Percentiles rank a stretch among this genome's conserved stretches.
Conservation (phyloP, 805 yeast species). For the Candida hispaniensis region DNA sequence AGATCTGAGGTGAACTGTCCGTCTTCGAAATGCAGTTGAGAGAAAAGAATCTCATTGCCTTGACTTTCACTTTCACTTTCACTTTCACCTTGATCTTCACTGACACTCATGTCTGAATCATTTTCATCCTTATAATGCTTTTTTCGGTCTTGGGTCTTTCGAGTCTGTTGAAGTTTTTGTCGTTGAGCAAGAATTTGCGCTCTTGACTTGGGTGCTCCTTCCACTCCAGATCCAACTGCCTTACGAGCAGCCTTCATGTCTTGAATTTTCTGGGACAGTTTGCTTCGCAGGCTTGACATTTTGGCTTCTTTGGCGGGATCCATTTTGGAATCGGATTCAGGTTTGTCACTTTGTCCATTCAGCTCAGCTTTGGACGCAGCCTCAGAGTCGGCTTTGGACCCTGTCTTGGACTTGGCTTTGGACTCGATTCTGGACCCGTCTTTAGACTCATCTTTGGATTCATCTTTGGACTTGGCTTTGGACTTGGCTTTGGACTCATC, state of each 20-base stretch:
- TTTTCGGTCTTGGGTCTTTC: slow-evolving; percentile 34
- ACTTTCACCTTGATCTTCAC: slow-evolving; percentile 33
- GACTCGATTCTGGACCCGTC: slow-evolving; percentile 20
- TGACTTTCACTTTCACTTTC: slow-evolving; percentile 30
- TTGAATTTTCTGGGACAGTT: slow-evolving; percentile 63
- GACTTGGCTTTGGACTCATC: background rate
- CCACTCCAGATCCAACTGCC: slow-evolving; percentile 75
- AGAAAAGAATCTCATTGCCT: slow-evolving; percentile 23
- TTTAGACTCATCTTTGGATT: slow-evolving; percentile 18
- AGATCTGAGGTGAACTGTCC: slow-evolving; percentile 71
- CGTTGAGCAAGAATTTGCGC: slow-evolving; percentile 68
- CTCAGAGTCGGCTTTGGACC: slow-evolving; percentile 14
- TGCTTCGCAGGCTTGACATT: slow-evolving; percentile 61
- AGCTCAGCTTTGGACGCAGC: slow-evolving; percentile 25
- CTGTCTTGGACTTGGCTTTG: slow-evolving; percentile 18
- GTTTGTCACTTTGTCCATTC: background rate
- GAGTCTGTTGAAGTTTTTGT: slow-evolving; percentile 36
- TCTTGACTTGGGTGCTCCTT: slow-evolving; percentile 77
- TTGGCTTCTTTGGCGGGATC: slow-evolving; percentile 28
- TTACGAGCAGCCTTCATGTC: slow-evolving; percentile 67
- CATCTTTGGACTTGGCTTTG: slow-evolving; percentile 18
- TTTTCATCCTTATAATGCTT: slow-evolving; percentile 30
- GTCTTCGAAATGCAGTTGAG: slow-evolving; percentile 44
- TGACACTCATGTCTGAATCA: slow-evolving; percentile 27
- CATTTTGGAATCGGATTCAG: slow-evolving; percentile 19